A percentile compares a stretch with the other conserved stretches of the same genome.
Conservation (phyloP, 768 basidiomycete species). For the Rhodotorula paludigena region DNA sequence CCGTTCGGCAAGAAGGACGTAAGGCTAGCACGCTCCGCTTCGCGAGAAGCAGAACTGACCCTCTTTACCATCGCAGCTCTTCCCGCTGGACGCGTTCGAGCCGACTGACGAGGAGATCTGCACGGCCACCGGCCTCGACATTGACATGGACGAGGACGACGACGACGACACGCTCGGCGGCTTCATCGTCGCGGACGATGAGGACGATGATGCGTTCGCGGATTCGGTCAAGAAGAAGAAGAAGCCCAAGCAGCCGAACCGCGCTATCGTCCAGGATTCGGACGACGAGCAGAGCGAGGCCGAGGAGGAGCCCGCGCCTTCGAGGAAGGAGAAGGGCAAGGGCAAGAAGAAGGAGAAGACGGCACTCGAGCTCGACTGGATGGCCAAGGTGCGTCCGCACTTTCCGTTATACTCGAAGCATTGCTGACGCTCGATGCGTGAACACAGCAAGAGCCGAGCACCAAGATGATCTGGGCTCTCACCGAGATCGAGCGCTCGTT, state of each 20-base stretch:
- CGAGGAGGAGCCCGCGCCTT: conserved; percentile 18
- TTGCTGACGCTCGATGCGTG: no score
- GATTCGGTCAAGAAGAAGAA: conserved; percentile 34
- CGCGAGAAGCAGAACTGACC: neutral
- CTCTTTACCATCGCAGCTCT: conserved; percentile 47
- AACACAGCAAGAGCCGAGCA: conserved; percentile 23
- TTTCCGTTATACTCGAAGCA: no score
- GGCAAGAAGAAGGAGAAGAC: conserved; percentile 22
- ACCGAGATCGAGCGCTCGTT: conserved; percentile 16
- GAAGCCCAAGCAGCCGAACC: conserved; percentile 25
- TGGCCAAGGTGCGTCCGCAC: conserved; percentile 11
- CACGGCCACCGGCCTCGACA: conserved; percentile 26
- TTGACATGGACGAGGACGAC: conserved; percentile 24
- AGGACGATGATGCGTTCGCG: conserved; percentile 48
- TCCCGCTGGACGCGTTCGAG: conserved; percentile 59
- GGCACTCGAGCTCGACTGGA: conserved; percentile 3
- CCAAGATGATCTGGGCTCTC: conserved; percentile 29
- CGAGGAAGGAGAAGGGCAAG: conserved; percentile 13
- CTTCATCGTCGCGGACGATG: conserved; percentile 39
- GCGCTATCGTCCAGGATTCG: conserved; percentile 29
- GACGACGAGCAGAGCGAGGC: conserved; percentile 33
- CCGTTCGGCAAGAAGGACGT: conserved; percentile 51
- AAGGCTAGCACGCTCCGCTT: neutral
- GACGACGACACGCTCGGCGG: conserved; percentile 21
- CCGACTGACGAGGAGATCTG: conserved; percentile 59